Evolutionary conservation across 495 filamentous ascomycete species (phyloP).

Genomic region (Aspergillus heteromorphus): DNA sequence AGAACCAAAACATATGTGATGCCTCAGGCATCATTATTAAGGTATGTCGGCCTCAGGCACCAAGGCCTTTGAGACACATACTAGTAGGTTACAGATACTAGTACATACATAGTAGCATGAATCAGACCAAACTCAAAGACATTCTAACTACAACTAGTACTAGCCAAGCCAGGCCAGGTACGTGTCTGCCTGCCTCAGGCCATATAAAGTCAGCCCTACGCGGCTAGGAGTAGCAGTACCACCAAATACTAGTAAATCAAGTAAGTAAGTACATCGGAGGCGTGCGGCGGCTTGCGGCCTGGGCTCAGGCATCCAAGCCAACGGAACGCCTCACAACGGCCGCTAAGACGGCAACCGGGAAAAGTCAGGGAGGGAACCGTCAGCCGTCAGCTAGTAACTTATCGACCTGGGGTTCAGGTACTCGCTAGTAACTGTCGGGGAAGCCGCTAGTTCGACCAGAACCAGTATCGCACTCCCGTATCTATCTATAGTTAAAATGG

Average conservation of each 20-base stretch:
- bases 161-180: background rate
- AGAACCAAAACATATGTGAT: background rate
- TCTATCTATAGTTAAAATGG: too few species aligned
- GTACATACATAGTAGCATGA: too few species aligned
- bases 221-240: background rate
- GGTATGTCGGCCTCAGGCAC: background rate
- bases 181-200: too few species aligned
- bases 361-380: too few species aligned
- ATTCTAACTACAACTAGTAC: too few species aligned
- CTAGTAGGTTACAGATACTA: too few species aligned
- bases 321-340: background rate
- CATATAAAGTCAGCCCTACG: background rate
- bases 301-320: background rate
- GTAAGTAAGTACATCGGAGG: too few species aligned
- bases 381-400: too few species aligned
- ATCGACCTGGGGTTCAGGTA: background rate
- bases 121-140: too few species aligned
- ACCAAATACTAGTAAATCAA: too few species aligned
- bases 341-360: background rate
- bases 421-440: background rate
- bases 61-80: too few species aligned
- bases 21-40: background rate
- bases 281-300: background rate
- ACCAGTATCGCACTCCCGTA: background rate
- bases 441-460: background rate